A percentile compares a stretch with the other conserved stretches of the same genome.
phyloP scores from a whole-genome alignment of 148 eudicot species.

The Persicaria maculosa region DNA sequence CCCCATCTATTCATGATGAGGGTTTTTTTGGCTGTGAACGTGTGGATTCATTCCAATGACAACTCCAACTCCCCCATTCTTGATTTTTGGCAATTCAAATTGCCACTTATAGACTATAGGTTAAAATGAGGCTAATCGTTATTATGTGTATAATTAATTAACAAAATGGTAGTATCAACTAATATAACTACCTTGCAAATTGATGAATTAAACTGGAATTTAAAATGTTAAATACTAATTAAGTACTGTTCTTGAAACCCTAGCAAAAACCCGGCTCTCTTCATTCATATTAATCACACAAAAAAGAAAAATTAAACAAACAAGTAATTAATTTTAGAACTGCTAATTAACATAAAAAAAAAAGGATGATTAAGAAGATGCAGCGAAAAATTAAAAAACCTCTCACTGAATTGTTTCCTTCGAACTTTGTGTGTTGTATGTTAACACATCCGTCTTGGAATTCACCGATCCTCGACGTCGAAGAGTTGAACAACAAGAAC shows the following conservation, averaged over 20 bases:
- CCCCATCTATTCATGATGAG: neutral
- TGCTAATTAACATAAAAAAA: neutral
- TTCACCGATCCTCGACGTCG: constrained; percentile 8
- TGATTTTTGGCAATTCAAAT: neutral
- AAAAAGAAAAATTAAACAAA: neutral
- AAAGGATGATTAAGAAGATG: neutral
- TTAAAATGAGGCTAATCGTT: neutral
- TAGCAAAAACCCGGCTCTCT: constrained; percentile 9
- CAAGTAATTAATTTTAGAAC: neutral
- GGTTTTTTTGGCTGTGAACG: constrained; percentile 7
- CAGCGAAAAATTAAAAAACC: constrained; percentile 1
- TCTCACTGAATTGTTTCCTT: constrained; percentile 9
- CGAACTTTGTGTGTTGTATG: constrained; percentile 14
- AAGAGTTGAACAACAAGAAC: neutral
- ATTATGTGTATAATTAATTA: neutral
- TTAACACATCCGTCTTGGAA: constrained; percentile 10
- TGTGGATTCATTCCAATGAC: constrained; percentile 1
- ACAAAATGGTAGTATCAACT: no score
- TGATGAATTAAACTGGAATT: neutral
- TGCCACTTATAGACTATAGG: neutral
- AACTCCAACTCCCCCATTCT: neutral
- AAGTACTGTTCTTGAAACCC: constrained; percentile 1
- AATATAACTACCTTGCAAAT: no score
- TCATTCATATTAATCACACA: constrained; percentile 10
- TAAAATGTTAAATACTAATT: neutral